Conservation (phyloP, 208 protist genomes). For the Leishmania amazonensis region DNA sequence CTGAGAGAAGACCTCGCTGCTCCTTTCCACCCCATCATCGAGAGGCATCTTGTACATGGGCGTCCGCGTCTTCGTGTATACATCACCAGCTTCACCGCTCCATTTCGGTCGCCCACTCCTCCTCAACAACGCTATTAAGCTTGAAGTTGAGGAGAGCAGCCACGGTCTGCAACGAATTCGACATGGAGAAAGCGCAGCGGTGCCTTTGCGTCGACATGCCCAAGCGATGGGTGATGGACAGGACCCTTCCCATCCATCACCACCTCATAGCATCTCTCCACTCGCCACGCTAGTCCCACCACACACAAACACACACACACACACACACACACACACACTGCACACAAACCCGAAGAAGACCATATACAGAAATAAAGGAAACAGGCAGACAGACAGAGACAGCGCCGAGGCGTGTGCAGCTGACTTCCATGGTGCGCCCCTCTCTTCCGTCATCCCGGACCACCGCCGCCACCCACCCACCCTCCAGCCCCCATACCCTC, state of each 20-base stretch:
- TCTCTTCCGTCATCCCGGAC: too few species aligned
- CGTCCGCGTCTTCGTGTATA: neutral
- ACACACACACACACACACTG: neutral
- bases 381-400: too few species aligned
- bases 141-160: neutral
- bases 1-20: neutral
- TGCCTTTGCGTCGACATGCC: neutral
- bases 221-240: neutral
- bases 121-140: neutral
- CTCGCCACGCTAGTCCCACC: neutral
- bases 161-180: too few species aligned
- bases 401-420: too few species aligned
- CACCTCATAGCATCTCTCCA: neutral
- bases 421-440: too few species aligned
- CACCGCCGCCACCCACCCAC: too few species aligned
- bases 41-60: neutral
- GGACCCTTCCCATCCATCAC: neutral
- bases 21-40: neutral
- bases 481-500: neutral
- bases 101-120: neutral
- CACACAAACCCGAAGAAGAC: neutral
- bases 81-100: neutral
- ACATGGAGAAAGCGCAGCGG: neutral
- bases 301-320: neutral
- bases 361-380: neutral